Conservation (phyloP, 2,329 filamentous ascomycete species). For the Fusarium tupiense region DNA sequence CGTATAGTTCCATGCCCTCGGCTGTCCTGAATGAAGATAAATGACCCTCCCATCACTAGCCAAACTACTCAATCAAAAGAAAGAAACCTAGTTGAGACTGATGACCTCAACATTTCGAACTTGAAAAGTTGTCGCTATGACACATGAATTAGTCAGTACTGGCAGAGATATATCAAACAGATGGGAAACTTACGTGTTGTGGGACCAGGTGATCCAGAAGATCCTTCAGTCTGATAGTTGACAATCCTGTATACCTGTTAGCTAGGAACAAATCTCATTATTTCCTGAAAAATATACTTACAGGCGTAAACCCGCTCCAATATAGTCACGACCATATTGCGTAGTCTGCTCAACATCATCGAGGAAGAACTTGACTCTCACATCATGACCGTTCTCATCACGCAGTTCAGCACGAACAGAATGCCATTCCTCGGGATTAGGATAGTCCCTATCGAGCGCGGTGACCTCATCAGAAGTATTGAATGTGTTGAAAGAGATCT, state of each 20-base stretch:
- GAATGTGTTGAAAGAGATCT: constrained; percentile 35
- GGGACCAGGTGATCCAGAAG: constrained; percentile 27
- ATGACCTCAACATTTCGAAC: constrained; percentile 28
- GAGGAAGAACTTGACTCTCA: constrained; percentile 35
- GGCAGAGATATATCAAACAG: rapidly evolving
- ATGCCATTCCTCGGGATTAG: constrained; percentile 21
- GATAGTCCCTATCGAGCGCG: constrained; percentile 23
- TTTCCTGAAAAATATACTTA: neutral
- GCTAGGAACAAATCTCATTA: neutral
- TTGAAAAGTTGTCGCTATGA: constrained; percentile 19
- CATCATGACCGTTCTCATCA: constrained; percentile 29
- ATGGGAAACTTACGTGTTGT: neutral
- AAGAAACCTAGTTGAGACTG: constrained; percentile 16
- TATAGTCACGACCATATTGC: constrained; percentile 28
- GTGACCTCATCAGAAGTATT: constrained; percentile 28
- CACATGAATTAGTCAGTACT: neutral
- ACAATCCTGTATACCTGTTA: constrained; percentile 8
- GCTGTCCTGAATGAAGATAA: neutral
- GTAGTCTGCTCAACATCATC: constrained; percentile 27
- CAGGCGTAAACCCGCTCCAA: constrained; percentile 25
- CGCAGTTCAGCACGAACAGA: constrained; percentile 31
- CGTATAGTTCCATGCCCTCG: too few relatives aligned
- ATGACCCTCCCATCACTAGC: neutral
- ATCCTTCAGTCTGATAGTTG: constrained; percentile 33
- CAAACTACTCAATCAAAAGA: neutral